These are phyloP conservation scores for Thalassiosira mediterranea DNA, from an alignment of 352 stramenopile species.

Conservation along the genomic window DNA sequence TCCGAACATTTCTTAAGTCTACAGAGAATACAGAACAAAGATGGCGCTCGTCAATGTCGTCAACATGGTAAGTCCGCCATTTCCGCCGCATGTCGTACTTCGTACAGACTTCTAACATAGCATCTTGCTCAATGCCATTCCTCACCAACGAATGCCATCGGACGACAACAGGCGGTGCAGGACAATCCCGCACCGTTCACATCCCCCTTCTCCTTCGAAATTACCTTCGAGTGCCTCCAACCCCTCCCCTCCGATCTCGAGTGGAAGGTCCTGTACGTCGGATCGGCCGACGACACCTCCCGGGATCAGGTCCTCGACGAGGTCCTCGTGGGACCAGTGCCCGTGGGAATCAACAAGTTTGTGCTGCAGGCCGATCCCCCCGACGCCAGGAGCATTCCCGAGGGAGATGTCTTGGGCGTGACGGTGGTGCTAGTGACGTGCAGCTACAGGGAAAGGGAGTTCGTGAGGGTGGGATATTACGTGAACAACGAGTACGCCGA, in stretches of 20 bases:
- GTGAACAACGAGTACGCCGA: slow-evolving; percentile 98
- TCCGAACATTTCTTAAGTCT: neutral
- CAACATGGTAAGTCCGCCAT: slow-evolving; percentile 71
- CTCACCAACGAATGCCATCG: slow-evolving; percentile 8
- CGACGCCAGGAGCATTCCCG: slow-evolving; percentile 90
- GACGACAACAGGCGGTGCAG: slow-evolving; percentile 88
- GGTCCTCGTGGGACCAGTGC: slow-evolving; percentile 97
- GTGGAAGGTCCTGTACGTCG: slow-evolving; percentile 99
- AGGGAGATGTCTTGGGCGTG: slow-evolving; percentile 97
- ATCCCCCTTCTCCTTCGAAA: slow-evolving; percentile 99
- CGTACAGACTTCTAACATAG: too few relatives aligned
- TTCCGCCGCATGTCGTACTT: neutral
- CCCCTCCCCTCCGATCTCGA: slow-evolving; percentile 96
- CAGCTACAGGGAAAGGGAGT: slow-evolving; percentile 96
- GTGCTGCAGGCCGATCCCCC: slow-evolving; percentile 95
- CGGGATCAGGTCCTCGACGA: slow-evolving; percentile 98
- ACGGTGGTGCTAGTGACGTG: slow-evolving; percentile 98
- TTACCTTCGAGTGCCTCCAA: slow-evolving; percentile 98
- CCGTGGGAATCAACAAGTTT: slow-evolving; percentile 98
- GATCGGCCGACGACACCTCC: slow-evolving; percentile 93
- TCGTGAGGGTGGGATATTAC: slow-evolving; percentile 97
- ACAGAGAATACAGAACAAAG: neutral
- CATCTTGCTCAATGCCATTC: neutral
- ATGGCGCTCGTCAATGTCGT: slow-evolving; percentile 80
- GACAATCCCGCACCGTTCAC: slow-evolving; percentile 97